Evolutionary conservation across 345 rosid genomes (phyloP).

Genomic region (Geranium rotundifolium): DNA sequence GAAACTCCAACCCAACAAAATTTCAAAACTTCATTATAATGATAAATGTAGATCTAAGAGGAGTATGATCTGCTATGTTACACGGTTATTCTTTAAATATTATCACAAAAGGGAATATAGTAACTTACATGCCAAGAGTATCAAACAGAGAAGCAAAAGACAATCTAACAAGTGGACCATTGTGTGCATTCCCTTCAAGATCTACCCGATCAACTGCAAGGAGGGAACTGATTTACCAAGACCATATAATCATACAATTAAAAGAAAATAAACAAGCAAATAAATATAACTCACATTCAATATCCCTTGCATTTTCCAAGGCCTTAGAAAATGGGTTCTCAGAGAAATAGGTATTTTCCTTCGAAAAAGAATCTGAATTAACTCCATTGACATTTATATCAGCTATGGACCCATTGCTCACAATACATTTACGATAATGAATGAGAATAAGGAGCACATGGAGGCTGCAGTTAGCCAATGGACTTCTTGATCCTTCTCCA

Average conservation of each 20-base stretch:
- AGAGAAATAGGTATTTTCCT: conserved; percentile 35
- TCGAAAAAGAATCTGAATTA: conserved; percentile 46
- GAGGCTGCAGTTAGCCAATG: conserved; percentile 70
- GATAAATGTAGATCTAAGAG: neutral
- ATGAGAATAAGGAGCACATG: conserved; percentile 75
- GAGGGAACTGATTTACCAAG: conserved; percentile 8
- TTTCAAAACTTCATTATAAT: neutral
- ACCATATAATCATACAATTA: neutral
- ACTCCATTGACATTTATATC: conserved; percentile 49
- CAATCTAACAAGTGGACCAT: conserved; percentile 52
- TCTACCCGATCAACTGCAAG: conserved; percentile 78
- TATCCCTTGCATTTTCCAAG: conserved; percentile 73
- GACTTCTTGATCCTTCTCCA: conserved; percentile 49
- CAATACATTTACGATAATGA: conserved; percentile 60
- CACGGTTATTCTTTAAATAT: no score
- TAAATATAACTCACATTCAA: conserved; percentile 54
- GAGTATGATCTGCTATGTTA: neutral
- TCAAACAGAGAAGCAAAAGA: conserved; percentile 88
- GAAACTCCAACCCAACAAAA: neutral
- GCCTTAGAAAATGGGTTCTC: conserved; percentile 80
- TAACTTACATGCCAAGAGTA: conserved; percentile 82
- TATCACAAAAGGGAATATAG: neutral
- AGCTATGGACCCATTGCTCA: conserved; percentile 41
- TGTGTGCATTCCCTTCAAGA: conserved; percentile 55
- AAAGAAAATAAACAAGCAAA: conserved; percentile 1